phyloP scores from a whole-genome alignment of 1,284 basidiomycete species.

The Puccinia hordei region DNA sequence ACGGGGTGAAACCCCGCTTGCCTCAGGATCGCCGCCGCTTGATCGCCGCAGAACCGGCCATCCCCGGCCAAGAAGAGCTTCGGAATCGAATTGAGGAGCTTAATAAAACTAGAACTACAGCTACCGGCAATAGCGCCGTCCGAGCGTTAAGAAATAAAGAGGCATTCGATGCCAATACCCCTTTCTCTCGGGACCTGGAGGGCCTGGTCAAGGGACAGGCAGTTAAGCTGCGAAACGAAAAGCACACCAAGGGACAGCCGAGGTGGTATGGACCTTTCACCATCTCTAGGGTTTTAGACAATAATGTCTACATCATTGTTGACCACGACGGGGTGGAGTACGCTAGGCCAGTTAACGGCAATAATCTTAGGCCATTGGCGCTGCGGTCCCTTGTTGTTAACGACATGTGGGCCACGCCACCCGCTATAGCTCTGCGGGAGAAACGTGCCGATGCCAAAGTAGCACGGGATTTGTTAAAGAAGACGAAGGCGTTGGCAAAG shows the following conservation, averaged over 20 bases:
- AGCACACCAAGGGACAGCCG: slow-evolving; percentile 3
- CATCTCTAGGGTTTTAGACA: neutral
- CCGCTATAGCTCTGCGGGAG: neutral
- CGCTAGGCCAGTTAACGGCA: neutral
- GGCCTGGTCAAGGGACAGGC: neutral
- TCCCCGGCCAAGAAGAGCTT: neutral
- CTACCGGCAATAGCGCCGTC: neutral
- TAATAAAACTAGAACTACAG: neutral
- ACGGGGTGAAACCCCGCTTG: too few species aligned
- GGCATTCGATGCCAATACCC: neutral
- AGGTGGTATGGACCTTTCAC: slow-evolving; percentile 7
- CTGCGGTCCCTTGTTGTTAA: neutral
- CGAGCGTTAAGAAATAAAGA: neutral
- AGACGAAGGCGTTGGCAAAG: neutral
- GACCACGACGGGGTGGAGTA: neutral
- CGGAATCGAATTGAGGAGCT: neutral
- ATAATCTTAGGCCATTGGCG: neutral
- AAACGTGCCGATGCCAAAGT: neutral
- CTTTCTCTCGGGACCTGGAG: neutral
- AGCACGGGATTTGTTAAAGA: neutral
- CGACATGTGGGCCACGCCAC: too few species aligned
- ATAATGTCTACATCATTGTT: slow-evolving; percentile 12
- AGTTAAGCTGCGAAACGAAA: slow-evolving; percentile 6
- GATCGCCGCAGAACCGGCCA: neutral
- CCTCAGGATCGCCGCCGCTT: neutral